phyloP scores from a whole-genome alignment of 1,284 basidiomycete genomes.

The Naganishia albida region DNA sequence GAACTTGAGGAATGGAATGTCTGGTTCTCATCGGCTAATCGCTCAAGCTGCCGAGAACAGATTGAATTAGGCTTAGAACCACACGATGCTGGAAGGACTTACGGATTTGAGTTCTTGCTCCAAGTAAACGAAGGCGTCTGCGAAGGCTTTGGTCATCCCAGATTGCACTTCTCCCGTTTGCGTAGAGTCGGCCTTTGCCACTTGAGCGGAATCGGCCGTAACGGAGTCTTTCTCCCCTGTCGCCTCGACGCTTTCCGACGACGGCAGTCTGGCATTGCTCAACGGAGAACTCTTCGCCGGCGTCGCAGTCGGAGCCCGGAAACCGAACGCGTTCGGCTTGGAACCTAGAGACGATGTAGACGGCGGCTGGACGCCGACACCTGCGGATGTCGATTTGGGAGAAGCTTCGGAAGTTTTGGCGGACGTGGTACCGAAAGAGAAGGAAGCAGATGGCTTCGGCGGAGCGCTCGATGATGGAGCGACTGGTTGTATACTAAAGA shows the following conservation, averaged over 20 bases:
- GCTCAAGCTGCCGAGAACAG: constrained; percentile 12
- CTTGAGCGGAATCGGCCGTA: not conserved
- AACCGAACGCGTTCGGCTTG: constrained; percentile 23
- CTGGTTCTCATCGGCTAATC: constrained; percentile 28
- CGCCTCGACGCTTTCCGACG: constrained; percentile 5
- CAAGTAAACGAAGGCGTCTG: constrained; percentile 14
- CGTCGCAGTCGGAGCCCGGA: constrained; percentile 15
- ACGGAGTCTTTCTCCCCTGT: not conserved
- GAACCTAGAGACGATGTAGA: constrained; percentile 5
- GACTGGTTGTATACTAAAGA: constrained; percentile 7
- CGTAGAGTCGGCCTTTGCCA: not conserved
- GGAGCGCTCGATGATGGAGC: not conserved
- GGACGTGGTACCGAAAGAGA: not conserved
- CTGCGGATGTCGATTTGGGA: constrained; percentile 9
- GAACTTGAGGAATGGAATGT: constrained; percentile 26
- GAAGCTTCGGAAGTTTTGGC: not conserved
- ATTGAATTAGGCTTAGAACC: not conserved
- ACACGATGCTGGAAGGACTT: not conserved
- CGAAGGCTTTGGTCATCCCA: constrained; percentile 12
- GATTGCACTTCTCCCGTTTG: not conserved
- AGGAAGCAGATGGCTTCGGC: constrained; percentile 11
- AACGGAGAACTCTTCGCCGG: constrained; percentile 25
- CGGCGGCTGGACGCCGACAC: constrained; percentile 22
- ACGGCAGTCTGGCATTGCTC: constrained; percentile 3
- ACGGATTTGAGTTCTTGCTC: constrained; percentile 30